Conservation (phyloP, 768 basidiomycete genomes). For the Fistulinella prunicolor region DNA sequence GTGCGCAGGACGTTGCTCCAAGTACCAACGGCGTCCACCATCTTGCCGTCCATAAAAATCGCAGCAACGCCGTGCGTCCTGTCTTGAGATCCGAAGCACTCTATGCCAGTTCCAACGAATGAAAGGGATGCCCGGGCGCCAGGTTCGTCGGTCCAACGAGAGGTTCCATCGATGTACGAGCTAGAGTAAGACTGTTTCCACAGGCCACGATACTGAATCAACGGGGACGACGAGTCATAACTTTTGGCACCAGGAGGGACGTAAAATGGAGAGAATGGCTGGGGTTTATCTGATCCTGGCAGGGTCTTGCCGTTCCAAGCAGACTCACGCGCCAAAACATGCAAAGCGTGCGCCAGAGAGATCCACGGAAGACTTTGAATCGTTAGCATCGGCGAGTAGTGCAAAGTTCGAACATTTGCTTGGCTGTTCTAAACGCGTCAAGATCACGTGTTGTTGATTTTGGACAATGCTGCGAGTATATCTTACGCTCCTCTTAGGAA, state of each 20-base stretch:
- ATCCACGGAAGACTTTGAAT: background rate
- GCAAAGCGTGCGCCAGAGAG: conserved; percentile 5
- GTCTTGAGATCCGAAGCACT: conserved; percentile 70
- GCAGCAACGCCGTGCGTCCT: conserved; percentile 51
- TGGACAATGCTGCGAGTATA: conserved; percentile 2
- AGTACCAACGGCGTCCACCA: conserved; percentile 44
- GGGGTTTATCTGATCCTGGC: conserved; percentile 44
- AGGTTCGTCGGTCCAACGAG: conserved; percentile 47
- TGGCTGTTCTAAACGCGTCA: conserved; percentile 5
- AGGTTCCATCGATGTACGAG: conserved; percentile 47
- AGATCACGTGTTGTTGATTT: conserved; percentile 26
- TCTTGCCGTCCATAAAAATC: conserved; percentile 57
- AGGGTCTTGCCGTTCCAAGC: conserved; percentile 70
- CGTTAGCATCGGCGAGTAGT: background rate
- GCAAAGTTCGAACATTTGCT: too few species aligned
- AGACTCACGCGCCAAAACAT: conserved; percentile 31
- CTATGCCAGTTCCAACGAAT: conserved; percentile 73
- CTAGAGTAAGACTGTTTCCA: conserved; percentile 58
- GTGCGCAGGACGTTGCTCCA: conserved; percentile 36
- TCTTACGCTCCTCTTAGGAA: conserved; percentile 19
- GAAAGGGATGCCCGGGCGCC: conserved; percentile 53
- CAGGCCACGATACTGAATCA: conserved; percentile 57
- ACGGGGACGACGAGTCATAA: conserved; percentile 66
- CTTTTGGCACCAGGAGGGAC: conserved; percentile 70
- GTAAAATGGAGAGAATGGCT: conserved; percentile 64